Evolutionary conservation across 73 alveolate species (phyloP).

Genomic region (Paramecium biaurelia): DNA sequence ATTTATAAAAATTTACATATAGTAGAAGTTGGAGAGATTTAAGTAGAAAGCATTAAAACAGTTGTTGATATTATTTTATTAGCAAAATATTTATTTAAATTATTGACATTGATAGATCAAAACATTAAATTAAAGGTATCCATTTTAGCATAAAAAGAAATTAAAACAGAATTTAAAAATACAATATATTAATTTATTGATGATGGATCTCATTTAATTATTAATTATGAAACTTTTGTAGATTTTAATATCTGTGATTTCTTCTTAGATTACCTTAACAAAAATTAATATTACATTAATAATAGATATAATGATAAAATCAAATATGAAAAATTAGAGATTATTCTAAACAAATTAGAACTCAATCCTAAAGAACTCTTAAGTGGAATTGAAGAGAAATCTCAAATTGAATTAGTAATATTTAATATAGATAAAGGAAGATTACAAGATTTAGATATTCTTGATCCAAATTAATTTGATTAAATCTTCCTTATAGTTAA

Average conservation of each 20-base stretch:
- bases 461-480: neutral
- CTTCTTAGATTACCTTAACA: neutral
- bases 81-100: neutral
- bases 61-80: neutral
- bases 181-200: neutral
- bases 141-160: neutral
- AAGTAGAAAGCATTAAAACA: neutral
- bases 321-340: neutral
- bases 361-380: neutral
- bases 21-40: neutral
- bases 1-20: neutral
- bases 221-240: neutral
- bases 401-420: neutral
- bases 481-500: neutral
- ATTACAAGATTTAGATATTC: neutral
- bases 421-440: neutral
- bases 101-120: neutral
- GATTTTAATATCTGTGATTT: neutral
- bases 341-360: neutral
- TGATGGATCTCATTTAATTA: neutral
- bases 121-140: neutral
- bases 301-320: neutral
- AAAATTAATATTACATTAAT: neutral
- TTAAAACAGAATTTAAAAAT: neutral
- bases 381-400: neutral